A percentile compares a stretch with the other conserved stretches of the same genome.
Conservation (phyloP, 2,329 filamentous ascomycete species). For the Colletotrichum phormii region DNA sequence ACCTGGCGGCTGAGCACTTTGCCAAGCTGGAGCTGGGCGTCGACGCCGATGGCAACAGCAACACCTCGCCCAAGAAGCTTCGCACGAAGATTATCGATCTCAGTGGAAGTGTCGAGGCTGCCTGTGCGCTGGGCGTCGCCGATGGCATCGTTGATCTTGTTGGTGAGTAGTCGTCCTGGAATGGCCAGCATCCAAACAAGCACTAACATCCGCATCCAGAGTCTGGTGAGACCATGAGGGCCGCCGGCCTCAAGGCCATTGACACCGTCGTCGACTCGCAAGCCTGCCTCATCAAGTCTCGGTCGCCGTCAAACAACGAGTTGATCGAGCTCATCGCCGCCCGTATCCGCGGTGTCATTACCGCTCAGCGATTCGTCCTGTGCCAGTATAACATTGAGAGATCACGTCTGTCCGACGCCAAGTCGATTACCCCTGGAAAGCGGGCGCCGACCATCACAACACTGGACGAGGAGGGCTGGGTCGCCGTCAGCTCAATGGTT, state of each 20-base stretch:
- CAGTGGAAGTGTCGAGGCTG: constrained; percentile 96
- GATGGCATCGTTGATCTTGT: constrained; percentile 98
- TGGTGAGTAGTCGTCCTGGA: constrained; percentile 72
- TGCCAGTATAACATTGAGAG: constrained; percentile 96
- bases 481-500: constrained; percentile 95
- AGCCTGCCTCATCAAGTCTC: constrained; percentile 93
- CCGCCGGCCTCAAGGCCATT: constrained; percentile 92
- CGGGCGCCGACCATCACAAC: constrained; percentile 92
- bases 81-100: constrained; percentile 93
- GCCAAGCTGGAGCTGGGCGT: constrained; percentile 74
- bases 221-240: constrained; percentile 98
- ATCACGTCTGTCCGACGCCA: constrained; percentile 72
- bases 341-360: constrained; percentile 93
- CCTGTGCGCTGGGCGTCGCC: constrained; percentile 93
- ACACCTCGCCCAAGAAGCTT: constrained; percentile 62
- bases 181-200: not conserved
- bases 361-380: constrained; percentile 91
- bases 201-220: constrained; percentile 63
- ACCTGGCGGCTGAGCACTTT: constrained; percentile 87
- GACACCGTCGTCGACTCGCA: constrained; percentile 91
- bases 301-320: constrained; percentile 80
- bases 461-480: constrained; percentile 90
- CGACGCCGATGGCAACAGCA: constrained; percentile 52
- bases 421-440: constrained; percentile 89
- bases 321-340: constrained; percentile 87